Conservation (phyloP, 164 flowering plant genomes). For the Berberis vulgaris region DNA sequence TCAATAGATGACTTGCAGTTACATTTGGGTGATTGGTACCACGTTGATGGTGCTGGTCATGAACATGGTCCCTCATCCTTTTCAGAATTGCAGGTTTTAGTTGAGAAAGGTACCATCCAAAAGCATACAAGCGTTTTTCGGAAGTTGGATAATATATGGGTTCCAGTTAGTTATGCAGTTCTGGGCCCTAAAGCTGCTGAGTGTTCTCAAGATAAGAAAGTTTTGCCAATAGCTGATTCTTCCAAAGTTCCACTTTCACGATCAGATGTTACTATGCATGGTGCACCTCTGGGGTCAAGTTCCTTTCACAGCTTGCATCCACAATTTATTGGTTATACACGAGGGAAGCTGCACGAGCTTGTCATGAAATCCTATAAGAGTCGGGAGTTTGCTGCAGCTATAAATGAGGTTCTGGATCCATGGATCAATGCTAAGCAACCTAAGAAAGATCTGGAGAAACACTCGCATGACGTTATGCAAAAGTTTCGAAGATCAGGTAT, state of each 20-base stretch:
- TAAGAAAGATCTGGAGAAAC: slow-evolving; percentile 61
- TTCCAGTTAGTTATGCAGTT: slow-evolving; percentile 45
- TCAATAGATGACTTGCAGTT: slow-evolving; percentile 58
- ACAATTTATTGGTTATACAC: slow-evolving; percentile 82
- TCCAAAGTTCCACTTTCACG: not conserved
- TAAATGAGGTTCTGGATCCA: slow-evolving; percentile 91
- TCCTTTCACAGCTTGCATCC: slow-evolving; percentile 69
- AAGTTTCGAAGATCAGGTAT: slow-evolving; percentile 36
- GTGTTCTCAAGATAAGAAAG: not conserved
- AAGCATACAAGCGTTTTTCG: slow-evolving; percentile 73
- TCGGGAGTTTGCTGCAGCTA: slow-evolving; percentile 86
- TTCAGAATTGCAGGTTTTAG: slow-evolving; percentile 51
- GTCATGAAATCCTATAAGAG: slow-evolving; percentile 93
- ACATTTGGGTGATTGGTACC: slow-evolving; percentile 90
- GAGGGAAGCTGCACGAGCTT: slow-evolving; percentile 88
- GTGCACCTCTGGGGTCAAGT: slow-evolving; percentile 17
- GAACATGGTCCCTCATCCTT: slow-evolving; percentile 75
- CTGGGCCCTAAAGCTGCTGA: slow-evolving; percentile 22
- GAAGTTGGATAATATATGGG: slow-evolving; percentile 80
- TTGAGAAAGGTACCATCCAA: slow-evolving; percentile 54
- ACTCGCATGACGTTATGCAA: not conserved
- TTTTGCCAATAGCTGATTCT: not conserved
- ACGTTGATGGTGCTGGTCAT: slow-evolving; percentile 89
- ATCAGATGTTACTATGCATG: slow-evolving; percentile 9
- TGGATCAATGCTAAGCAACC: slow-evolving; percentile 86